Base-by-base conservation (phyloP, 495 filamentous ascomycete genomes). In the Chaetomium cochliodes region DNA sequence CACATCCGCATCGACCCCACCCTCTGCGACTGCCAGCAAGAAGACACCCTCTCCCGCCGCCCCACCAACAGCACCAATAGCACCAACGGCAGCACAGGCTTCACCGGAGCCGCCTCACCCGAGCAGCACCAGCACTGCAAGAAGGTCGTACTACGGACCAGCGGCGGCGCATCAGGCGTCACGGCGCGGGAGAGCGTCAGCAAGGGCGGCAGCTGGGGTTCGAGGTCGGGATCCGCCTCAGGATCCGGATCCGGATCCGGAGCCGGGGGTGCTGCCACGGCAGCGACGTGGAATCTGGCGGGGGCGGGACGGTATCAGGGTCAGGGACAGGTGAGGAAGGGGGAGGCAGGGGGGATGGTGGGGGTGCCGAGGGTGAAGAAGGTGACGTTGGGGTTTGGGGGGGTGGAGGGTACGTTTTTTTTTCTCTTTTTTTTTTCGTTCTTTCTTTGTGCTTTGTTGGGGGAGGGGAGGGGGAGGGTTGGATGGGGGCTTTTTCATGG, bases 301-400 rank as follows among this genome's bases (percentile, higher is more conserved):
- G 50, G 59, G 18, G 67, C 63, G 6, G 67, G 67, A 18, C 41
- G 63, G 42, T 65, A 51, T 50, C 67, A 69, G 33, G 58, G 33
- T 3, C 6, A 3, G 28, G 28, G 28, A 6, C 28, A 6, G 28
- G 28, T 3, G 6, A 30, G 28, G 28, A 30, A 6, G 28, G 6
- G 28, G 28, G 28, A 30, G 28, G 28, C 28, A 13, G 58, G 47
- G 25, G 55, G 58, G 16, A 13, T 69, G 46, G 53, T 2, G 26
- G 9, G 28, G 47, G 54, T 65, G 13, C 55, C 62, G 49, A 65
- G 49, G 53, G 12, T 69, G 54, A 69, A 44, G 39, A 59, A 56
- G n/a, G 63, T 69, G 15, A 62, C 39, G 3, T 44, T 69, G 30
- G 63, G 60, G 54, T 65, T 69, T 50, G 53, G 16, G 13, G 37